Evolutionary conservation across 2,329 filamentous ascomycete genomes (phyloP).

Genomic region (Pyrenophora seminiperda): DNA sequence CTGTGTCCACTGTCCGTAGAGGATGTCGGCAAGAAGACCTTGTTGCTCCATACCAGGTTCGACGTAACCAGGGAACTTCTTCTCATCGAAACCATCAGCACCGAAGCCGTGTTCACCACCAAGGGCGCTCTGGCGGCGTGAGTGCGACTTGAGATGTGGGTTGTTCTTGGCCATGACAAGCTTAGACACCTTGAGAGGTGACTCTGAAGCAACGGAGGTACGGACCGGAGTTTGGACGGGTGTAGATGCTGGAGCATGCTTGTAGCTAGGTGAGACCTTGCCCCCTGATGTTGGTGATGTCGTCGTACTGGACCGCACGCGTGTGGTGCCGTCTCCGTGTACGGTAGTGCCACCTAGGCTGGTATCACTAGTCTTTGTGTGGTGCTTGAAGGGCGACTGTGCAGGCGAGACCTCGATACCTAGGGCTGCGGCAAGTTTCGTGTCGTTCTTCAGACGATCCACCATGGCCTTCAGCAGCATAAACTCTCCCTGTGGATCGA

Average conservation of each 20-base stretch:
- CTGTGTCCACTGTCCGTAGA: slow-evolving; percentile 89
- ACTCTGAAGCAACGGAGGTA: slow-evolving; percentile 44
- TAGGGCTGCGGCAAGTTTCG: slow-evolving; percentile 62
- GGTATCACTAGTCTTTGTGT: slow-evolving; percentile 39
- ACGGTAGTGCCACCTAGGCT: slow-evolving; percentile 44
- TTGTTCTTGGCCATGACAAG: slow-evolving; percentile 81
- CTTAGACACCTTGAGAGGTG: slow-evolving; percentile 63
- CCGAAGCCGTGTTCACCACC: slow-evolving; percentile 53
- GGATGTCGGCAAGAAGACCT: slow-evolving; percentile 83
- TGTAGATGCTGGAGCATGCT: slow-evolving; percentile 25
- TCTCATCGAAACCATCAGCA: slow-evolving; percentile 52
- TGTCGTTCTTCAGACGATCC: slow-evolving; percentile 71
- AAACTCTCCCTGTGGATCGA: slow-evolving; percentile 89
- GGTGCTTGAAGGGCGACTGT: slow-evolving; percentile 36
- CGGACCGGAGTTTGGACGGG: slow-evolving; percentile 11
- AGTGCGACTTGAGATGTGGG: slow-evolving; percentile 78
- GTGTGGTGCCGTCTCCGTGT: slow-evolving; percentile 41
- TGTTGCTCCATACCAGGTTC: slow-evolving; percentile 87
- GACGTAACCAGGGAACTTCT: slow-evolving; percentile 62
- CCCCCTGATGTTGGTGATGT: slow-evolving; percentile 21
- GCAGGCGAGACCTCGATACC: slow-evolving; percentile 44
- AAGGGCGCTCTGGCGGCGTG: slow-evolving; percentile 57
- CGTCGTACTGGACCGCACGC: slow-evolving; percentile 41
- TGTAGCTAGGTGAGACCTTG: slow-evolving; percentile 30
- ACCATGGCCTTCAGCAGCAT: slow-evolving; percentile 80